Conservation (phyloP, 2,329 filamentous ascomycete species). For the Xylaria sp. region DNA sequence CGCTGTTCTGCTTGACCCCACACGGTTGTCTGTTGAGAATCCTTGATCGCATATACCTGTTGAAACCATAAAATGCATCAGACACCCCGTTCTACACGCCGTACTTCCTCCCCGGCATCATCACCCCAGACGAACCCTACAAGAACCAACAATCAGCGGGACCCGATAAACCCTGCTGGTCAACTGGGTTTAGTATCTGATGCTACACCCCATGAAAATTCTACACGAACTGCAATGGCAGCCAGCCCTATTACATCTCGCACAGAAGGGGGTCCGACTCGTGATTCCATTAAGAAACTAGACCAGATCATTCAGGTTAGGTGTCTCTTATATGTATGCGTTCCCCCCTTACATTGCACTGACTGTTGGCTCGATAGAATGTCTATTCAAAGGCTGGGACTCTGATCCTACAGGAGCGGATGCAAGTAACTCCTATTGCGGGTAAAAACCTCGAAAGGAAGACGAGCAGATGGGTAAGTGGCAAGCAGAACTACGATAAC, state of each 20-base stretch:
- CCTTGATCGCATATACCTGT: neutral
- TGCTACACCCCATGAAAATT: slow-evolving; percentile 54
- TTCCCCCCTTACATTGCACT: slow-evolving; percentile 6
- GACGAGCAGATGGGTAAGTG: slow-evolving; percentile 51
- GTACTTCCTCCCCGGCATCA: slow-evolving; percentile 77
- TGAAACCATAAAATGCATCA: slow-evolving; percentile 78
- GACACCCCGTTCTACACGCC: slow-evolving; percentile 80
- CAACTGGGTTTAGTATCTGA: slow-evolving; percentile 59
- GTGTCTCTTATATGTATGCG: slow-evolving; percentile 23
- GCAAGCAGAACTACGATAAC: neutral
- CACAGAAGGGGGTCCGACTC: slow-evolving; percentile 62
- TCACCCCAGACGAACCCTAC: slow-evolving; percentile 78
- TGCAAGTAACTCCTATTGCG: slow-evolving; percentile 64
- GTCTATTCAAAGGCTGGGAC: slow-evolving; percentile 90
- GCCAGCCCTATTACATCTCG: slow-evolving; percentile 59
- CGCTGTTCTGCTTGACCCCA: slow-evolving; percentile 15
- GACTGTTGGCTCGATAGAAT: slow-evolving; percentile 67
- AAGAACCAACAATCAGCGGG: slow-evolving; percentile 79
- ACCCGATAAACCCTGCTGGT: slow-evolving; percentile 58
- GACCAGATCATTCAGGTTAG: slow-evolving; percentile 93
- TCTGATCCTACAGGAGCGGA: slow-evolving; percentile 83
- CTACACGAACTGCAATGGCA: slow-evolving; percentile 51
- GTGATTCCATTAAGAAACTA: slow-evolving; percentile 80
- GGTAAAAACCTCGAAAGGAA: slow-evolving; percentile 48
- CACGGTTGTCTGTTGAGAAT: slow-evolving; percentile 9